A percentile compares a stretch with the other conserved stretches of the same genome.
Evolutionary conservation across 1,284 basidiomycete species (phyloP).

Genomic region (Moesziomyces antarcticus): DNA sequence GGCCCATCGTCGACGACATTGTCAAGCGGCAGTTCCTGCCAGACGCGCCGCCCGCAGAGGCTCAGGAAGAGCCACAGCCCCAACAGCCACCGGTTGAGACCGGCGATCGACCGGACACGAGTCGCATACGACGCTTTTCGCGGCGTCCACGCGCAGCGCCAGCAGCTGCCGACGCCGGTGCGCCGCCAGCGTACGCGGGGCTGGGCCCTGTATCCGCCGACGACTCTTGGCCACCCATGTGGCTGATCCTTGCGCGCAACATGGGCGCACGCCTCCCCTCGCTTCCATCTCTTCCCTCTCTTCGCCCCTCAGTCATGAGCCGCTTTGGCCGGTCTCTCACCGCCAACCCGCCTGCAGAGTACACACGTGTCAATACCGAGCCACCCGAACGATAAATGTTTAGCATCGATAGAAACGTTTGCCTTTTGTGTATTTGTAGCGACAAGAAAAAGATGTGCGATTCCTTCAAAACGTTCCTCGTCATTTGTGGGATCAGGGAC

Average conservation of each 20-base stretch:
- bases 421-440: constrained; percentile 14
- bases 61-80: neutral
- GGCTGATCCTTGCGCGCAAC: constrained; percentile 43
- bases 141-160: constrained; percentile 12
- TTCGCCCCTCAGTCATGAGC: constrained; percentile 14
- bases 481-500: constrained; percentile 32
- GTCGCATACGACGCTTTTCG: constrained; percentile 34
- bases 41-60: neutral
- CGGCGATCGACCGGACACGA: constrained; percentile 23
- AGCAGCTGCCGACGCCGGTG: neutral
- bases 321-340: constrained; percentile 21
- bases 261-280: constrained; percentile 11
- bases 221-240: constrained; percentile 45
- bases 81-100: neutral
- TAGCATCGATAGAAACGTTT: too few species aligned
- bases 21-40: constrained; percentile 18
- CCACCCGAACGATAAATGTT: neutral
- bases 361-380: constrained; percentile 24
- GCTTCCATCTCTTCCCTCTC: constrained; percentile 10
- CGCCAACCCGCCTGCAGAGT: constrained; percentile 19
- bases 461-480: constrained; percentile 59
- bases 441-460: constrained; percentile 29
- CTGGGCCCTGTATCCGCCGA: constrained; percentile 26
- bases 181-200: constrained; percentile 3
- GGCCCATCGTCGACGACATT: constrained; percentile 29